phyloP scores from a whole-genome alignment of 495 filamentous ascomycete species.

The Aspergillus haitiensis region DNA sequence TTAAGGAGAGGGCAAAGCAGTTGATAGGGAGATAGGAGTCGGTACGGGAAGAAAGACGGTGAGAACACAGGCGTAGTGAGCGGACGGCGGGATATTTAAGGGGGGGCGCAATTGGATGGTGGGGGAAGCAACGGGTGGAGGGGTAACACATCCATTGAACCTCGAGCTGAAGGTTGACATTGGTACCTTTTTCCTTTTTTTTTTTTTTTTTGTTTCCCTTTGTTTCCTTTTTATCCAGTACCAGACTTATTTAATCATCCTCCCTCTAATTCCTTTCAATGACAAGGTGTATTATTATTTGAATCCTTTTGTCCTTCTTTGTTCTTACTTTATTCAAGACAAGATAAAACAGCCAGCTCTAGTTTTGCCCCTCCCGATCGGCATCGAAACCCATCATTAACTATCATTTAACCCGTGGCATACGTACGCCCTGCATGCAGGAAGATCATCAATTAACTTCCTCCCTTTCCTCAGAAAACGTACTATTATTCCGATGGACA shows the following conservation, averaged over 20 bases:
- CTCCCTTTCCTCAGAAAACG: neutral
- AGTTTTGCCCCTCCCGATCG: neutral
- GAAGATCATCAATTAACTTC: neutral
- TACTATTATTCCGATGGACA: neutral
- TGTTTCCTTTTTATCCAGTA: neutral
- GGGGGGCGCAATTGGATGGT: constrained; percentile 12
- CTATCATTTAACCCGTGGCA: neutral
- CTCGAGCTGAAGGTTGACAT: neutral
- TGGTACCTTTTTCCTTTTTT: too few relatives aligned
- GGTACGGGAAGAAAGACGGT: constrained; percentile 14
- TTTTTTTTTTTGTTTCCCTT: neutral
- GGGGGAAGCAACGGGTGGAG: constrained; percentile 7
- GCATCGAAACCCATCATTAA: neutral
- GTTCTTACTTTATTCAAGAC: neutral
- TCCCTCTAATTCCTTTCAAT: neutral
- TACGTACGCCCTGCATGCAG: constrained; percentile 5
- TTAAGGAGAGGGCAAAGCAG: constrained; percentile 1
- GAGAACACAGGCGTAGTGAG: neutral
- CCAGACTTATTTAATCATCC: neutral
- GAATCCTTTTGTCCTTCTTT: too few relatives aligned
- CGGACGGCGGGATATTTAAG: constrained; percentile 24
- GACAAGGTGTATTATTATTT: too few relatives aligned
- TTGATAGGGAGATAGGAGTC: constrained; percentile 9
- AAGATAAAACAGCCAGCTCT: neutral
- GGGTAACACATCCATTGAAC: neutral